A percentile compares a stretch with the other conserved stretches of the same genome.
These are phyloP conservation scores for Furcasterigmium sp. DNA, from an alignment of 2,329 filamentous ascomycete species.

Conservation along the genomic window DNA sequence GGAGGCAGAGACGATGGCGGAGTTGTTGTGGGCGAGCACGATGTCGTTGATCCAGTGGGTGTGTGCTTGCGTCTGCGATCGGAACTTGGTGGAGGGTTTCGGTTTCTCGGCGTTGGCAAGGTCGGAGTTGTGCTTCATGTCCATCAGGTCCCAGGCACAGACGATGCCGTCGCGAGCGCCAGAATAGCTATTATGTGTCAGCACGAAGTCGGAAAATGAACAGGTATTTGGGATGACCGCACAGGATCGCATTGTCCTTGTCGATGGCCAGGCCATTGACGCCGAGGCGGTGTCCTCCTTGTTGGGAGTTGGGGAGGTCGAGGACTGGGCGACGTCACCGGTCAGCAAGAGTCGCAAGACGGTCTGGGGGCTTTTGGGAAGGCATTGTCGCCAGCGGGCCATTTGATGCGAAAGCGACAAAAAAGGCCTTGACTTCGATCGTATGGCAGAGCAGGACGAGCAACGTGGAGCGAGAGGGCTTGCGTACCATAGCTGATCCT, in stretches of 20 bases:
- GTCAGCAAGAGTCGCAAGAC: constrained; percentile 9
- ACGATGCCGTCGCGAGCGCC: constrained; percentile 92
- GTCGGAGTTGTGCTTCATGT: constrained; percentile 39
- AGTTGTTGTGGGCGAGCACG: constrained; percentile 69
- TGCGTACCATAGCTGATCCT: constrained; percentile 64
- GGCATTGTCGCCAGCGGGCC: constrained; percentile 7
- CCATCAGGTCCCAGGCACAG: constrained; percentile 88
- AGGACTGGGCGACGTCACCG: constrained; percentile 39
- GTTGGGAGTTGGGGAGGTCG: constrained; percentile 52
- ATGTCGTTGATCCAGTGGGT: constrained; percentile 98
- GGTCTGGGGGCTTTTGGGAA: no score
- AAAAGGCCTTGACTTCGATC: no score
- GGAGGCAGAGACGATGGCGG: constrained; percentile 79
- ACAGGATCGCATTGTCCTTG: constrained; percentile 78
- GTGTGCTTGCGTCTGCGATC: constrained; percentile 65
- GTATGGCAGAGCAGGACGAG: neutral
- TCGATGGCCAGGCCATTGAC: constrained; percentile 94
- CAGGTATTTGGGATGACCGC: constrained; percentile 30
- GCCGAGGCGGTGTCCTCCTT: constrained; percentile 82
- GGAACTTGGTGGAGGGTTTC: constrained; percentile 50
- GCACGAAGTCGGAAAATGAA: constrained; percentile 10
- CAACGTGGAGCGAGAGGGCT: constrained; percentile 1
- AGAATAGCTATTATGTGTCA: constrained; percentile 65
- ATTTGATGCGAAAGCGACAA: no score
- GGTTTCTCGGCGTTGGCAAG: constrained; percentile 28